Conservation (phyloP, 768 basidiomycete species). For the Gymnopilus dilepis region DNA sequence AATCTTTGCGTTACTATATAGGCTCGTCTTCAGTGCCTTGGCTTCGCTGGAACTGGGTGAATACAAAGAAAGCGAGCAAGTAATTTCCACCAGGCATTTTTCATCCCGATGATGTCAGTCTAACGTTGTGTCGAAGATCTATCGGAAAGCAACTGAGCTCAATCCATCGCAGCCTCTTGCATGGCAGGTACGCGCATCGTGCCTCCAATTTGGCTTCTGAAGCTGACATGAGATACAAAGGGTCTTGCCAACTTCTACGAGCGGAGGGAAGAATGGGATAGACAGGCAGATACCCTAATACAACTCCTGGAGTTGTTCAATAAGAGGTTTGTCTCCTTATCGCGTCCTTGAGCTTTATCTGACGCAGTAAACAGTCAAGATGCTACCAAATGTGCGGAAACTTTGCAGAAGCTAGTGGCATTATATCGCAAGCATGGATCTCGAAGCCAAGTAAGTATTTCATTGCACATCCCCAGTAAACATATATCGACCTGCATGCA, state of each 20-base stretch:
- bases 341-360: not conserved
- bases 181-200: slow-evolving; percentile 69
- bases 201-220: slow-evolving; percentile 19
- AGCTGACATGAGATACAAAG: slow-evolving; percentile 39
- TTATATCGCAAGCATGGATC: slow-evolving; percentile 65
- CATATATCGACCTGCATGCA: slow-evolving; percentile 33
- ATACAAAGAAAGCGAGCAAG: slow-evolving; percentile 81
- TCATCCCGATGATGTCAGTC: not conserved
- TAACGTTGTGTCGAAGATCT: slow-evolving; percentile 53
- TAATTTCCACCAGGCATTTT: slow-evolving; percentile 43
- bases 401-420: slow-evolving; percentile 76
- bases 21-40: slow-evolving; percentile 85
- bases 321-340: slow-evolving; percentile 52
- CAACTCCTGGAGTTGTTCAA: slow-evolving; percentile 63
- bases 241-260: slow-evolving; percentile 80
- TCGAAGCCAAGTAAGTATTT: slow-evolving; percentile 52
- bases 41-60: slow-evolving; percentile 79
- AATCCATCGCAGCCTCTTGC: slow-evolving; percentile 76
- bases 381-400: slow-evolving; percentile 78
- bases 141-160: slow-evolving; percentile 75
- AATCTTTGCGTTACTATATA: slow-evolving; percentile 38
- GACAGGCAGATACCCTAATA: slow-evolving; percentile 56
- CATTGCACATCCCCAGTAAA: slow-evolving; percentile 13
- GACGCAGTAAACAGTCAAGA: slow-evolving; percentile 59
- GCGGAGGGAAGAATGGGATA: slow-evolving; percentile 59